These are phyloP conservation scores for Neurospora sp. DNA, from an alignment of 2,329 filamentous ascomycete genomes.

Conservation along the genomic window DNA sequence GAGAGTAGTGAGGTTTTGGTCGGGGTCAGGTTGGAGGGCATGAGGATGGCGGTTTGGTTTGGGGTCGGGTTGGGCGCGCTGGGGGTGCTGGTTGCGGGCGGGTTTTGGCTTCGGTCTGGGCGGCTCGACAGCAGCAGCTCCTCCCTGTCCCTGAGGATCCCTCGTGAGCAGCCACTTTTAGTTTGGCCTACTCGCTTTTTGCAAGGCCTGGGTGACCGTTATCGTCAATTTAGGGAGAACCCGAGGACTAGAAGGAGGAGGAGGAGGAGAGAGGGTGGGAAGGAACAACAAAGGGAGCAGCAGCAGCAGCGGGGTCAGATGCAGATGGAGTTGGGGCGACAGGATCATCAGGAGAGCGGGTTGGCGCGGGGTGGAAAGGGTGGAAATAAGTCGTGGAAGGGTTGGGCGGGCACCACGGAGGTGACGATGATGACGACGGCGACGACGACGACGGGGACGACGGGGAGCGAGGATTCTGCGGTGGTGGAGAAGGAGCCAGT, in stretches of 20 bases:
- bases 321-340: neutral
- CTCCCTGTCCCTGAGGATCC: too few relatives aligned
- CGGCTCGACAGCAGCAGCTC: neutral
- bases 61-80: conserved; percentile 6
- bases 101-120: neutral
- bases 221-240: too few relatives aligned
- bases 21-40: conserved; percentile 1
- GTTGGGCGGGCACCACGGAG: neutral
- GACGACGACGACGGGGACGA: too few relatives aligned
- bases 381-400: neutral
- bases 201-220: too few relatives aligned
- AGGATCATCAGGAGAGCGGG: neutral
- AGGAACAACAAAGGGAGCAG: neutral
- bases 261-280: neutral
- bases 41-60: conserved; percentile 9
- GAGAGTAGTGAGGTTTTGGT: neutral
- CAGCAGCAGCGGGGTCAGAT: neutral
- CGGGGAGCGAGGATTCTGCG: too few relatives aligned
- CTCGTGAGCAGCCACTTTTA: too few relatives aligned
- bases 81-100: conserved; percentile 6
- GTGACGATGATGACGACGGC: too few relatives aligned
- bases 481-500: neutral
- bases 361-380: neutral
- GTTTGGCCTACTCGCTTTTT: too few relatives aligned
- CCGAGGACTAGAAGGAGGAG: too few relatives aligned